Base-by-base conservation (phyloP, 768 basidiomycete genomes). In the Russula foetens region DNA sequence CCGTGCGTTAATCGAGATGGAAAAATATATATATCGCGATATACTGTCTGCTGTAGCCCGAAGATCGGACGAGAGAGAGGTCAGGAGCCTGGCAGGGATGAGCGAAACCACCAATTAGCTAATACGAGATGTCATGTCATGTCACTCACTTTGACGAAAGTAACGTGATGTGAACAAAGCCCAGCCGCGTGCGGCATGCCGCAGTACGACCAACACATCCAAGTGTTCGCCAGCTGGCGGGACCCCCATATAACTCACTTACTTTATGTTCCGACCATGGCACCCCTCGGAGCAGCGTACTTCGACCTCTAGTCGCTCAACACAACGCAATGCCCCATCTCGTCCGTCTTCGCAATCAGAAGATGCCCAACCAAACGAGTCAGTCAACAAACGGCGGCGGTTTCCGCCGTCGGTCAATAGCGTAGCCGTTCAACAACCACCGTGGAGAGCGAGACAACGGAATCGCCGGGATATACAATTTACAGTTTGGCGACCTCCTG, bases 311-410 rank as follows among this genome's bases (percentile, higher is more conserved):
- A 9, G n/a, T 29, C 50, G 29, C 14, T 1, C 9, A 9, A 7
- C 7, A 2, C 56, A 28, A 21, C 44, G 44, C 21, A 23, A 0
- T 9, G 23, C 26, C 15, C 28, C 52, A 8, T n/a, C 61, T 14
- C 29, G 45, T 31, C 9, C 53, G 19, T 45, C n/a, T 24, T 19
- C 58, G 8, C 62, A 39, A 21, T 15, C 52, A 2, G 65, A 66
- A 54, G 63, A 66, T 48, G 65, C 63, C 1, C 65, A 66, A 33
- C 65, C 63, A 43, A 66, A 66, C 15, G 63, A 66, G 31, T 56
- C 46, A 2, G 47, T 66, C 17, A 53, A 56, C 26, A 64, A 41
- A 17, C 58, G 63, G 4, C 49, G 56, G 28, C 46, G 43, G 7
- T 4, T 14, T 21, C 65, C 65, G 19, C 65, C 63, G 0, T 23